Base-by-base conservation (phyloP, 495 filamentous ascomycete genomes). In the Astrothelium subdiscretum region DNA sequence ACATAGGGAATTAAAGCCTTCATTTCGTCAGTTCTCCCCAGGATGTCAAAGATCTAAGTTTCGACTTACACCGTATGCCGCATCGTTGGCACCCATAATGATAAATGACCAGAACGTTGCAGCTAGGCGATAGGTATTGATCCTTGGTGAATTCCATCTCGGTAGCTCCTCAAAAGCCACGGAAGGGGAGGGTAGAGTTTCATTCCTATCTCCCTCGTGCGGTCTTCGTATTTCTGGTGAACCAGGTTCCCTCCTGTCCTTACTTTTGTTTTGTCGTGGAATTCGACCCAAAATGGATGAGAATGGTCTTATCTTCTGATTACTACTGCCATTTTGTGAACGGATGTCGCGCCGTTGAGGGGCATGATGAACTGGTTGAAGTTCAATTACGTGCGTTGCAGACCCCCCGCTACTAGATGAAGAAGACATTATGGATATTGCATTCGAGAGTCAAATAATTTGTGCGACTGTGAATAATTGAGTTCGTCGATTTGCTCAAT, bases 81-180 rank as follows among this genome's bases (percentile, higher is more conserved):
- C 87, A 76, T 96, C 91, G 71, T 90, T 94, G 68, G 83, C 79
- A 6, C 91, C 91, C 83, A 94, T 85, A 4, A 89, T 81, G 15
- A 90, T 75, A 67, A 96, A 94, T 54, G 75, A 77, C 78, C 82
- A 89, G 66, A 89, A 85, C n/a, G 86, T 84, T 2, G 85, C 73
- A 31, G 84, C 71, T 8, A 84, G 78, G 20, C 90, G 81, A 65
- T 75, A 84, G 13, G 85, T 76, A 73, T 92, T 94, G 22, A 77
- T 76, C 12, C 77, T 72, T 1, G 88, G 81, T 31, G 80, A 69
- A 67, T 96, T 94, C 91, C 91, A 95, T 72, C 71, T 73, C 62
- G 85, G 74, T 31, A 69, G 31, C 51, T 73, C 71, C 11, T 59
- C 48, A 20, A 59, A 59, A 15, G 64, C 65, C n/a, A 69, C 73